These are phyloP conservation scores for Bonnemaisonia californica DNA, from an alignment of 31 red algal genomes.

Conservation along the genomic window DNA sequence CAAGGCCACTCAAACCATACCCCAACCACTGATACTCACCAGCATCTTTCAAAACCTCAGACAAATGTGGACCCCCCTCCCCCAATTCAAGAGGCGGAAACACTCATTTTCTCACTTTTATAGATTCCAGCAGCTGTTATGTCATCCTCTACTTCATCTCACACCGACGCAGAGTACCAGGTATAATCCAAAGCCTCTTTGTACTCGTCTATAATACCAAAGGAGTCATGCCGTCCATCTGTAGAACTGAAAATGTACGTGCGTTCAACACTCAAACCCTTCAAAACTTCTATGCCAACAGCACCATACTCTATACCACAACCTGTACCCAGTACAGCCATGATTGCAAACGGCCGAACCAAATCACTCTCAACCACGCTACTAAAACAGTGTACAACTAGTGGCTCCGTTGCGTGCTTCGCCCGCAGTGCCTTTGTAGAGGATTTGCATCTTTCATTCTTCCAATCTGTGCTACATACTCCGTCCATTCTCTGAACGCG, in stretches of 20 bases:
- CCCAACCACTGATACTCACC: neutral
- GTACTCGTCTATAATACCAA: neutral
- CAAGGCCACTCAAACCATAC: neutral
- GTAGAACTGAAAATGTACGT: neutral
- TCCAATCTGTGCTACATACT: no score
- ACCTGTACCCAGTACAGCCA: neutral
- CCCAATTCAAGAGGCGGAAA: neutral
- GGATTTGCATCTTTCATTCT: no score
- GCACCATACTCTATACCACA: neutral
- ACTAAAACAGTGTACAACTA: no score
- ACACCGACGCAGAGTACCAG: neutral
- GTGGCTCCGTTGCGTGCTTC: no score
- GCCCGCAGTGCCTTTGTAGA: no score
- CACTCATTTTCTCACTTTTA: conserved; percentile 5
- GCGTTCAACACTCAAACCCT: neutral
- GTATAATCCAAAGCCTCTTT: neutral
- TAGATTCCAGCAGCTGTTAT: neutral
- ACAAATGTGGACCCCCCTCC: neutral
- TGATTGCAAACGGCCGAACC: conserved; percentile 7
- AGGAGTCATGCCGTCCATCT: neutral
- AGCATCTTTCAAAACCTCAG: neutral
- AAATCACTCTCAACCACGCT: conserved; percentile 27
- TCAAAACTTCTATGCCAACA: neutral
- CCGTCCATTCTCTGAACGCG: no score
- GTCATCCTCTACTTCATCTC: conserved; percentile 7